Percentiles rank a stretch among this genome's conserved stretches.
Conservation (phyloP, 192 early-diverging fungal species). For the Coemansia sp. region DNA sequence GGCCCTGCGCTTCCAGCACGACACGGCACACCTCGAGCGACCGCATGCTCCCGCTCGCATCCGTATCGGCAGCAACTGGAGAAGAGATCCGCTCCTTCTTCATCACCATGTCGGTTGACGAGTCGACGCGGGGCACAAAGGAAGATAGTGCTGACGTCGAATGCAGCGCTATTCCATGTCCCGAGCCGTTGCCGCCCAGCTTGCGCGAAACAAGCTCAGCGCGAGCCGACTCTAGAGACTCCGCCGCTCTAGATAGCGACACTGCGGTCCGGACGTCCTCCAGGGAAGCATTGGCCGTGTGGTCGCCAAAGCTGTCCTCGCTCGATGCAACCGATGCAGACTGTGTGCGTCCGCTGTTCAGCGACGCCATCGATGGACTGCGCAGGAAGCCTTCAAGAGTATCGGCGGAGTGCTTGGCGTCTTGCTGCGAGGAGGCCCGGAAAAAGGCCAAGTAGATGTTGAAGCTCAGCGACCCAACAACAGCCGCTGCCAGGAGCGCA, state of each 20-base stretch:
- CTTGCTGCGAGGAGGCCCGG: constrained; percentile 7
- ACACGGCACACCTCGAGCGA: constrained; percentile 47
- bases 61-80: not conserved
- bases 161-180: constrained; percentile 41
- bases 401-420: not conserved
- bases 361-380: constrained; percentile 4
- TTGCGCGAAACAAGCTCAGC: constrained; percentile 29
- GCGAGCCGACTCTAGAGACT: constrained; percentile 34
- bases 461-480: constrained; percentile 42
- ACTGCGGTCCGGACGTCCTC: not conserved
- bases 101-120: constrained; percentile 45
- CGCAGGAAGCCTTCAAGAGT: constrained; percentile 31
- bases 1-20: constrained; percentile 34
- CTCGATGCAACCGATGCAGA: constrained; percentile 4
- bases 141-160: constrained; percentile 45
- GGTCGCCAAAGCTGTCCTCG: constrained; percentile 24
- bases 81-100: constrained; percentile 25
- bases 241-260: not conserved
- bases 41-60: constrained; percentile 8
- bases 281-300: not conserved
- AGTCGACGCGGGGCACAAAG: constrained; percentile 43
- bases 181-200: constrained; percentile 5
- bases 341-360: not conserved
- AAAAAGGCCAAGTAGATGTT: constrained; percentile 50
- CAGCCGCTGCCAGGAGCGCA: constrained; percentile 35